A percentile compares a stretch with the other conserved stretches of the same genome.
phyloP scores from a whole-genome alignment of 2,329 filamentous ascomycete genomes.

The Pyrenochaeta sp. region DNA sequence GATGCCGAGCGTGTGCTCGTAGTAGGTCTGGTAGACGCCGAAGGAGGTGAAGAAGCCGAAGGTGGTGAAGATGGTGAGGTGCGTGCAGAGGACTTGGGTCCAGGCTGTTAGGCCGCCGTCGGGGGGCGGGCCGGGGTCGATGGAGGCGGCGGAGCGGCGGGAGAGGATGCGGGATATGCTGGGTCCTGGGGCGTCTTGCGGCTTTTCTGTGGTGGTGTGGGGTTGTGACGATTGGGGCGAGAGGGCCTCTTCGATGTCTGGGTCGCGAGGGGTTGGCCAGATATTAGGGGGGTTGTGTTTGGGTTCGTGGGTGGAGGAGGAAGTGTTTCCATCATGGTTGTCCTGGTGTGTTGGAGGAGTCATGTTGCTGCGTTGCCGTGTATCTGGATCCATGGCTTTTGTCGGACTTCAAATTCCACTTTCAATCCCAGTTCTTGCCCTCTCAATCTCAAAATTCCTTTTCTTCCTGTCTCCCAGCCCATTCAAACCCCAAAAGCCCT shows the following conservation, averaged over 20 bases:
- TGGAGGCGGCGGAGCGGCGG: constrained; percentile 30
- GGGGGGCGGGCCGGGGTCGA: constrained; percentile 39
- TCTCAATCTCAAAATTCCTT: background rate
- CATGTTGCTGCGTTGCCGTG: too few relatives aligned
- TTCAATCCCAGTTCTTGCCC: too few relatives aligned
- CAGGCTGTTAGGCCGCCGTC: constrained; percentile 64
- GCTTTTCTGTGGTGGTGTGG: background rate
- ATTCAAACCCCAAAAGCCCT: too few relatives aligned
- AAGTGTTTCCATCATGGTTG: background rate
- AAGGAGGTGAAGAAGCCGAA: constrained; percentile 64
- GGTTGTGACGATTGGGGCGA: too few relatives aligned
- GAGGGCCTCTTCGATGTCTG: constrained; percentile 24
- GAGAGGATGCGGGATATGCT: constrained; percentile 27
- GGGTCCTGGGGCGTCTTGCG: background rate
- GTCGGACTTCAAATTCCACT: background rate
- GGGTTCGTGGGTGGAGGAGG: constrained; percentile 3
- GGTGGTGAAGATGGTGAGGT: constrained; percentile 63
- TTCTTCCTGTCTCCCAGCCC: too few relatives aligned
- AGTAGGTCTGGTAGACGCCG: constrained; percentile 64
- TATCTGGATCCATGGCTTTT: too few relatives aligned
- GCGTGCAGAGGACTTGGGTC: constrained; percentile 60
- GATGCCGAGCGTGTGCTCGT: constrained; percentile 50
- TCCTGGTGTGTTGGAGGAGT: too few relatives aligned
- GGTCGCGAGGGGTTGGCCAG: constrained; percentile 23
- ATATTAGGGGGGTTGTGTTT: constrained; percentile 8